Base-by-base conservation (phyloP, 2,329 filamentous ascomycete genomes). In the Penicillium polonicum region DNA sequence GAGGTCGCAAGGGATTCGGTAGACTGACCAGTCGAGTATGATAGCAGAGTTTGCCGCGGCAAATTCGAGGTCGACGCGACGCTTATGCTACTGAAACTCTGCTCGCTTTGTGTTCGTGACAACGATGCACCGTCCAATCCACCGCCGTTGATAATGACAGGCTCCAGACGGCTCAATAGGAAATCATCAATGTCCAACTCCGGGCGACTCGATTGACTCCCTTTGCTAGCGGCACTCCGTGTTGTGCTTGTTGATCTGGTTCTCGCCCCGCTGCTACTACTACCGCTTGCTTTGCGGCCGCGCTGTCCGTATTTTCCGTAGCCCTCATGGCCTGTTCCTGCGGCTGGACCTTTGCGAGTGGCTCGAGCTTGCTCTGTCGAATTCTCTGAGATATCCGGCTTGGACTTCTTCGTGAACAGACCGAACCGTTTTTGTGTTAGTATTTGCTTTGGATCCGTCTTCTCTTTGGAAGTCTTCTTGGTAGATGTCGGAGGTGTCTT, bases 251-350 rank as follows among this genome's bases (percentile, higher is more conserved):
- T 74, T 49, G 72, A 79, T 44, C 74, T 73, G 60, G 69, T 74
- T 60, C 75, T 73, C 36, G 70, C 73, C 15, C 72, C 72, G 48
- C 68, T 77, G 33, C 65, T 75, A 62, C 72, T 78, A 55, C 75
- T 71, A 48, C 73, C 65, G 52, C 78, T 80, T 50, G 71, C 52
- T 58, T 76, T 78, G 52, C 79, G 73, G 44, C 78, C 78, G 42
- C 79, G 72, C 55, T 75, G 73, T 5, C 72, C 71, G 65, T 81
- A 79, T 63, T 73, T 81, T 13, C 78, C 78, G 63, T 83, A 82
- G 29, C 78, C 78, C 76, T 97, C 93, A 68, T 97, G 92, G 0
- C 93, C 93, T 38, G 93, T 97, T n/a, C 93, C 93, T 41, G 93
- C 93, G 17, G 84, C 85, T 23, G 93, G 93, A 0, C 93, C 92